phyloP scores from a whole-genome alignment of 306 rosid genomes.

The Cucurbita argyrosperma region DNA sequence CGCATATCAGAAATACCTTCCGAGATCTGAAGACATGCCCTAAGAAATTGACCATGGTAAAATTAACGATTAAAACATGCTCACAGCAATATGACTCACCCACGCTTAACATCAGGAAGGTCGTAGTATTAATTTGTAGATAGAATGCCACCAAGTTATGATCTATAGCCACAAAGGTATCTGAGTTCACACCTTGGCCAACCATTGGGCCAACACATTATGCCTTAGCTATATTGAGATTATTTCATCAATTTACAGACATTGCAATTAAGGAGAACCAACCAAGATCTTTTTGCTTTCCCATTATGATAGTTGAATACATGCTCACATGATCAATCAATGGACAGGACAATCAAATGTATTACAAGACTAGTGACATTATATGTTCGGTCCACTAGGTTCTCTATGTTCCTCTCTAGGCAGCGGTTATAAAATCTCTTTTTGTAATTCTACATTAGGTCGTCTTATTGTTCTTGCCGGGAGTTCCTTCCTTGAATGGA shows the following conservation, averaged over 20 bases:
- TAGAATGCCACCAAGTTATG: background rate
- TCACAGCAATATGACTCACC: background rate
- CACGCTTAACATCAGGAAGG: background rate
- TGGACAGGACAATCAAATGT: background rate
- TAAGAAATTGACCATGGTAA: conserved; percentile 17
- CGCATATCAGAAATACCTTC: conserved; percentile 29
- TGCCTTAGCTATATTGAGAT: background rate
- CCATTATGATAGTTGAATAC: background rate
- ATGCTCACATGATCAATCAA: background rate
- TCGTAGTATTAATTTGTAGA: background rate
- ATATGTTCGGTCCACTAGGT: background rate
- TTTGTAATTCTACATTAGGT: no score
- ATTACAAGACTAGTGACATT: conserved; percentile 2
- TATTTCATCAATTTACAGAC: background rate
- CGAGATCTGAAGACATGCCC: conserved; percentile 47
- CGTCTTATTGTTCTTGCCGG: no score
- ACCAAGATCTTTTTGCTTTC: background rate
- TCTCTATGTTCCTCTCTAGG: no score
- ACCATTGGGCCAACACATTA: background rate
- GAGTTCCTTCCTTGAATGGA: no score
- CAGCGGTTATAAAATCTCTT: no score
- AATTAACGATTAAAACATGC: background rate
- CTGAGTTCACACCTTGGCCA: background rate
- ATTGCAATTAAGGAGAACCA: background rate
- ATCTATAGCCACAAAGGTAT: background rate